Base-by-base conservation (phyloP, 768 basidiomycete species). In the Termitomyces sp. region DNA sequence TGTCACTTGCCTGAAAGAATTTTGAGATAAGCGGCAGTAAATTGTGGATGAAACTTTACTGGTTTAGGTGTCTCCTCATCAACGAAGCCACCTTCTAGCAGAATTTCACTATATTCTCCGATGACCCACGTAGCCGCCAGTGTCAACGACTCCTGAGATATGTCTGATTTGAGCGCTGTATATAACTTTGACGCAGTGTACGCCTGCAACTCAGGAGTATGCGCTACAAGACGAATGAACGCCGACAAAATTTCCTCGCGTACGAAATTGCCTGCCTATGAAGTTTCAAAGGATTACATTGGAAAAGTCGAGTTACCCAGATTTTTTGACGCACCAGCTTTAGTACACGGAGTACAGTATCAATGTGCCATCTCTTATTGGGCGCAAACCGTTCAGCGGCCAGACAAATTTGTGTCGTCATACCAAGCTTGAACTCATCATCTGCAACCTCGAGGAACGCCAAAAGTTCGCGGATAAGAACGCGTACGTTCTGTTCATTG, bases 301-400 rank as follows among this genome's bases (percentile, higher is more conserved):
- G 5, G 24, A 33, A 33, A 10, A 26, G 26, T 22, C 22, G 20
- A 54, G 22, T 46, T 18, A 16, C 7, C 57, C 22, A 42, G 42
- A 24, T 18, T 20, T 22, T 18, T 36, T 40, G 43, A 77, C 88
- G 57, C 58, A 96, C 95, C 66, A 98, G 74, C 70, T 94, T 95
- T 61, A 99, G 72, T 2, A 94, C 92, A 30, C 97, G 83, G 49
- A 99, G 73, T 4, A 98, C 92, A 0, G 97, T 98, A 70, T 98
- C 97, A 53, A 99, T 99, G 69, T 99, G 97, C 96, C 96, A 99
- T 62, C 97, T 81, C 73, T 95, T 95, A 72, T 96, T 98, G 0
- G 97, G 97, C 0, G 96, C 96, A 68, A 92, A 98, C 46, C 94
- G 80, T 72, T 99, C 97, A 0, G 97, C 97, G 2, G 94, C 96